A percentile compares a stretch with the other conserved stretches of the same genome.
phyloP scores from a whole-genome alignment of 768 basidiomycete genomes.

The Tephrocybe sp. region DNA sequence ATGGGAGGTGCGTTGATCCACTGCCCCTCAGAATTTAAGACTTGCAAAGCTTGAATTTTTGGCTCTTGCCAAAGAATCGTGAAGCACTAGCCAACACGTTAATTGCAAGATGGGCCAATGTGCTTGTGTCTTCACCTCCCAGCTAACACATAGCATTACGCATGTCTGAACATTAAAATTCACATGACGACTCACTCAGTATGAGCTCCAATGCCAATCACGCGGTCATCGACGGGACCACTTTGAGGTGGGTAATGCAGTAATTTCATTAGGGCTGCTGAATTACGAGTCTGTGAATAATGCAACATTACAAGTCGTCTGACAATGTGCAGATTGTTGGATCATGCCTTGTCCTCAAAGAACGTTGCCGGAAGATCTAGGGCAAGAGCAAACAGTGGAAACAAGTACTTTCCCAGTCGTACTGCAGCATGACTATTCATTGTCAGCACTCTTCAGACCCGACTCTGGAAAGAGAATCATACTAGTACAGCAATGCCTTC shows the following conservation, averaged over 20 bases:
- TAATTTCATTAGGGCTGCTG: constrained; percentile 82
- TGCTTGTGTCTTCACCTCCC: constrained; percentile 39
- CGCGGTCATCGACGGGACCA: constrained; percentile 42
- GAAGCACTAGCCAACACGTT: constrained; percentile 54
- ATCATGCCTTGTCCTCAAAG: constrained; percentile 75
- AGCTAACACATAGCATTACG: no score
- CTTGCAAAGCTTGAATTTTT: constrained; percentile 73
- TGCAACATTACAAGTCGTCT: neutral
- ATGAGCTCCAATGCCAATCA: constrained; percentile 77
- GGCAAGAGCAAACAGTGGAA: constrained; percentile 85
- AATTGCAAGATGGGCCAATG: neutral
- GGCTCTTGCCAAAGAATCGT: constrained; percentile 85
- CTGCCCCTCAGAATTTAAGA: constrained; percentile 69
- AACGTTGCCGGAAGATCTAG: constrained; percentile 72
- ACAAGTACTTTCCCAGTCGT: constrained; percentile 59
- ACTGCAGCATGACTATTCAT: constrained; percentile 34
- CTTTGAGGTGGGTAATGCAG: constrained; percentile 75
- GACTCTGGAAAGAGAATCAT: constrained; percentile 18
- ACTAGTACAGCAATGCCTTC: constrained; percentile 69
- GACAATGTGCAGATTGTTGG: neutral
- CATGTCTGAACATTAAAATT: neutral
- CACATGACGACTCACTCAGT: constrained; percentile 50
- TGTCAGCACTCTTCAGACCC: neutral
- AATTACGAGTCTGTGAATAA: constrained; percentile 59
- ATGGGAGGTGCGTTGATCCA: constrained; percentile 87